Evolutionary conservation across 345 rosid genomes (phyloP), one percentile per base, ranked within the genome.

Genomic region (Jatropha curcas): DNA sequence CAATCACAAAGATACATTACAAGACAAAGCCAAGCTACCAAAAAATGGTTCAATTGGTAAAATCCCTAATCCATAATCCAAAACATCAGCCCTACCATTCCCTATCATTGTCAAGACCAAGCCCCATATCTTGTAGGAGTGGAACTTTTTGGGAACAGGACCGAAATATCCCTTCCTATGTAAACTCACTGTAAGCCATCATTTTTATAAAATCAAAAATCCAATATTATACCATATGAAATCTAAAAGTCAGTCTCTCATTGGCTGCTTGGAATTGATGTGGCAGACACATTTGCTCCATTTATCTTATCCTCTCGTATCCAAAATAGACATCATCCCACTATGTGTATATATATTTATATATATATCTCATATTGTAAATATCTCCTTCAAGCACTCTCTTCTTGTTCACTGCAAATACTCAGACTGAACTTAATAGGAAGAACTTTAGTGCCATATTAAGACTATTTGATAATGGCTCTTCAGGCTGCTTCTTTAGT

Each of bases 401-500:
- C 4, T 3, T 66, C 28, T 5, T 0, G 57, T 10, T 14, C 69
- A 11, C 37, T 19, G 1, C 0, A 17, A 3, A 13, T n/a, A 4
- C 2, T 39, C 39, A 13, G 14, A 48, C 16, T 19, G 19, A 33
- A 17, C 24, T 53, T 37, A 2, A 1, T 24, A 12, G 5, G 17
- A 59, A 69, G 24, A 5, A 53, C 46, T 76, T 24, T 12, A 27
- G 30, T 72, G 35, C 28, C 68, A 52, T 53, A 11, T 75, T 45
- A 4, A 33, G 67, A 60, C 41, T 13, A 31, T 65, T 33, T 60
- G 62, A 20, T 13, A 76, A 92, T 92, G 96, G 91, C 92, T 69
- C 88, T 90, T 57, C 94, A 82, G 77, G 83, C 98, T 75, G 83
- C 95, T 84, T 86, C 95, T 68, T 84, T 92, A 83, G 82, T 85